phyloP scores from a whole-genome alignment of 2,329 filamentous ascomycete genomes.

The Hyphodiscus sp. region DNA sequence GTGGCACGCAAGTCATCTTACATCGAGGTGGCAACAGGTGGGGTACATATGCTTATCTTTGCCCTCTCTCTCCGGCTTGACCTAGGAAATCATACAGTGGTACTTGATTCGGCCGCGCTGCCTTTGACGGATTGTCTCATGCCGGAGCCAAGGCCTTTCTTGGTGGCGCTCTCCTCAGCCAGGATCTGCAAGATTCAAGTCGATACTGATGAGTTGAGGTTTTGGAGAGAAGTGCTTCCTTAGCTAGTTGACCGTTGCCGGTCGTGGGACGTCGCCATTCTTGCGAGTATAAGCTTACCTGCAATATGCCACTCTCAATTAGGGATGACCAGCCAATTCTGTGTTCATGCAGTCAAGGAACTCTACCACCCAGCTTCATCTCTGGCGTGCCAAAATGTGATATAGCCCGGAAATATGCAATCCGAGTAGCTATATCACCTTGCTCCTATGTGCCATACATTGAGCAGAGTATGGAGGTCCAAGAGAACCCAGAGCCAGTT shows the following conservation, averaged over 20 bases:
- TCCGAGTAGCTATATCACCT: constrained; percentile 5
- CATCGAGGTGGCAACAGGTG: constrained; percentile 1
- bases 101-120: constrained; percentile 10
- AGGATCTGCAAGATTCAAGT: background rate
- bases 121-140: background rate
- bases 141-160: background rate
- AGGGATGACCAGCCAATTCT: background rate
- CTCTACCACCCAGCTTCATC: constrained; percentile 5
- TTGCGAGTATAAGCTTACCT: background rate
- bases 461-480: background rate
- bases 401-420: background rate
- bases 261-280: constrained; percentile 5
- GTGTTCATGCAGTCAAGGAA: constrained; percentile 7
- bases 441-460: background rate
- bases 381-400: constrained; percentile 3
- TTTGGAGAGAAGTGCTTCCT: constrained; percentile 6
- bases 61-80: constrained; percentile 3
- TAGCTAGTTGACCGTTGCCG: constrained; percentile 8
- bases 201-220: background rate
- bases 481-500: too few species aligned
- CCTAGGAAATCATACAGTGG: constrained; percentile 5
- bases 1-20: constrained; percentile 6
- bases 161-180: background rate
- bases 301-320: background rate
- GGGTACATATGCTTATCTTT: constrained; percentile 1